Evolutionary conservation across 495 filamentous ascomycete genomes (phyloP).

Genomic region (Aspergillus affinis): DNA sequence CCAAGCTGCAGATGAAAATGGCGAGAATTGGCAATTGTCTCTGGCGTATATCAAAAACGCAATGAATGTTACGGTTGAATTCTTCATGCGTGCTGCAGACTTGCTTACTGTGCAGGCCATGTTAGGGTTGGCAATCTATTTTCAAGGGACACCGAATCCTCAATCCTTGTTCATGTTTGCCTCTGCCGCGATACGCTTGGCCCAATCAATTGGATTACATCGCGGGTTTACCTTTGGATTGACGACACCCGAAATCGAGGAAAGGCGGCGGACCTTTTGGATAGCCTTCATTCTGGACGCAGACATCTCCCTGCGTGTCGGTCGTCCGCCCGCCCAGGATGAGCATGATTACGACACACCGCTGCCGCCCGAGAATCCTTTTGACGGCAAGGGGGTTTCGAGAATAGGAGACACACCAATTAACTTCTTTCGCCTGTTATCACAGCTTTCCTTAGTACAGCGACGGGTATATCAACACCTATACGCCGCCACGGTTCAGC

Average conservation of each 20-base stretch:
- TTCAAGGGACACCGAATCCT: slow-evolving; percentile 25
- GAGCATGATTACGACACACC: slow-evolving; percentile 18
- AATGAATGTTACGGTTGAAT: slow-evolving; percentile 17
- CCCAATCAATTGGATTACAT: slow-evolving; percentile 26
- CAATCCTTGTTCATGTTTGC: slow-evolving; percentile 24
- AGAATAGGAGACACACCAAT: slow-evolving; percentile 6
- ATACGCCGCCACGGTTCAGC: slow-evolving; percentile 6
- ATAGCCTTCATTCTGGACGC: slow-evolving; percentile 26
- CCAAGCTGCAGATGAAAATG: slow-evolving; percentile 6
- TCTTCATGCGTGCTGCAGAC: slow-evolving; percentile 22
- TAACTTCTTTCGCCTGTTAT: slow-evolving; percentile 17
- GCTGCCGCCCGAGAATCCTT: slow-evolving; percentile 12
- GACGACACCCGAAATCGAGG: slow-evolving; percentile 14
- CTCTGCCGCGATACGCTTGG: slow-evolving; percentile 20
- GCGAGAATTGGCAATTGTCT: slow-evolving; percentile 17
- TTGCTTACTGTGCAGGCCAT: slow-evolving; percentile 21
- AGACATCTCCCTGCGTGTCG: slow-evolving; percentile 20
- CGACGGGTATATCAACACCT: slow-evolving; percentile 17
- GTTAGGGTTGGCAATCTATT: slow-evolving; percentile 22
- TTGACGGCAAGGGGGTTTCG: slow-evolving; percentile 17
- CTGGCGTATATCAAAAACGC: slow-evolving; percentile 23
- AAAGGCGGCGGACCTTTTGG: slow-evolving; percentile 24
- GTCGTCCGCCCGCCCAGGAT: slow-evolving; percentile 19
- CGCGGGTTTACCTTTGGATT: slow-evolving; percentile 11
- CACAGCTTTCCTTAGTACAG: slow-evolving; percentile 20